Conservation (phyloP, 768 basidiomycete species). For the Epithele typhae region DNA sequence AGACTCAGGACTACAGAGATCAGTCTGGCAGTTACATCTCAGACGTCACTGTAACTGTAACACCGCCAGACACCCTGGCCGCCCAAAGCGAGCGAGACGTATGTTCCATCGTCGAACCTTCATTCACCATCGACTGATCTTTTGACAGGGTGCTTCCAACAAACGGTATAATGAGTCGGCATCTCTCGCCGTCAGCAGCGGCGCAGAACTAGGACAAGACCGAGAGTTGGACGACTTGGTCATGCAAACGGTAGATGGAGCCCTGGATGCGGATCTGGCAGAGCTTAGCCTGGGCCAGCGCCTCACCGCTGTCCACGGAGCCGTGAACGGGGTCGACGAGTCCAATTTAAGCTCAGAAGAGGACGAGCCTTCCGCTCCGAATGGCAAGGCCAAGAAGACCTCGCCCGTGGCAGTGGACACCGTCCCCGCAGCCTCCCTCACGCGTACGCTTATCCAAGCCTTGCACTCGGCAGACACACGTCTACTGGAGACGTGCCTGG, state of each 20-base stretch:
- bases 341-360: constrained; percentile 45
- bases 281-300: constrained; percentile 92
- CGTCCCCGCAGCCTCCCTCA: constrained; percentile 82
- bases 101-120: too few species aligned
- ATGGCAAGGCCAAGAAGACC: constrained; percentile 24
- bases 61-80: too few species aligned
- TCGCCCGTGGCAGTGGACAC: constrained; percentile 31
- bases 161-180: constrained; percentile 68
- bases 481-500: constrained; percentile 81
- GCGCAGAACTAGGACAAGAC: constrained; percentile 59
- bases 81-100: too few species aligned
- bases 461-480: constrained; percentile 90
- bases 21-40: too few species aligned
- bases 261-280: constrained; percentile 78
- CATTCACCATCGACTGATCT: too few species aligned
- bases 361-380: constrained; percentile 27
- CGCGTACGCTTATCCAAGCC: constrained; percentile 93
- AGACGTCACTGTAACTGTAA: too few species aligned
- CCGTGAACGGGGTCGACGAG: constrained; percentile 32
- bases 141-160: constrained; percentile 42
- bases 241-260: constrained; percentile 53
- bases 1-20: too few species aligned
- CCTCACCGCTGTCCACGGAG: constrained; percentile 65
- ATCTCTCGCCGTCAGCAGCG: constrained; percentile 60
- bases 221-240: constrained; percentile 45